These are phyloP conservation scores for Ensete ventricosum DNA, from an alignment of 176 grass and related monocot genomes.

Conservation along the genomic window DNA sequence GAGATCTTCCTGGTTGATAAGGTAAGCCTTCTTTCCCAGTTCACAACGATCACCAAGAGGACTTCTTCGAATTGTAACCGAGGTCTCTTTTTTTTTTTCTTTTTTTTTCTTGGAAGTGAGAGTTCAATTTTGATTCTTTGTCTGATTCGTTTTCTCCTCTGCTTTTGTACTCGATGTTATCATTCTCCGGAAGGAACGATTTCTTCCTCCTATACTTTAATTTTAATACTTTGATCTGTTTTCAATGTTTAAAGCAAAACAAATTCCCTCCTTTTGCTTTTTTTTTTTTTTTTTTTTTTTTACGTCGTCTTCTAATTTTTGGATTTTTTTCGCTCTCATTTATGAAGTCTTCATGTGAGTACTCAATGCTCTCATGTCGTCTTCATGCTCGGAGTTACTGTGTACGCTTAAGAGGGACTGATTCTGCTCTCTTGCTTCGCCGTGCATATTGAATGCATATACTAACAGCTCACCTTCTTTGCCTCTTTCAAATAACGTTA, in stretches of 20 bases:
- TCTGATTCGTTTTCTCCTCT: background rate
- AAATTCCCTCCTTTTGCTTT: background rate
- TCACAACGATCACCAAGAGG: background rate
- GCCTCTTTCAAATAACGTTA: conserved; percentile 10
- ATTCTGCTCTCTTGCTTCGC: background rate
- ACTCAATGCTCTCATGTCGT: conserved; percentile 15
- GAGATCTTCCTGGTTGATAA: conserved; percentile 75
- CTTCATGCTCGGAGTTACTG: background rate
- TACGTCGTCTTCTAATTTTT: background rate
- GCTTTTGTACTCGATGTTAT: no score
- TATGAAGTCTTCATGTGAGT: conserved; percentile 17
- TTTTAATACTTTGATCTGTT: background rate
- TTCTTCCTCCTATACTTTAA: no score
- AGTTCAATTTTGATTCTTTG: background rate
- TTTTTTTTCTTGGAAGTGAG: no score
- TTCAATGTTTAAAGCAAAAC: background rate
- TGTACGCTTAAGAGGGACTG: background rate
- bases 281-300: no score
- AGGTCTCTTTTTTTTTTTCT: no score
- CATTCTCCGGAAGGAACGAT: no score
- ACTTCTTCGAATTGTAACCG: no score
- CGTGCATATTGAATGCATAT: conserved; percentile 27
- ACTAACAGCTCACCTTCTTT: conserved; percentile 33
- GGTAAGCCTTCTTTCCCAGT: conserved; percentile 21
- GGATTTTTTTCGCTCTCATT: conserved; percentile 6